Evolutionary conservation across 108 stramenopile genomes (phyloP).

Genomic region (Discostella pseudostelligera): DNA sequence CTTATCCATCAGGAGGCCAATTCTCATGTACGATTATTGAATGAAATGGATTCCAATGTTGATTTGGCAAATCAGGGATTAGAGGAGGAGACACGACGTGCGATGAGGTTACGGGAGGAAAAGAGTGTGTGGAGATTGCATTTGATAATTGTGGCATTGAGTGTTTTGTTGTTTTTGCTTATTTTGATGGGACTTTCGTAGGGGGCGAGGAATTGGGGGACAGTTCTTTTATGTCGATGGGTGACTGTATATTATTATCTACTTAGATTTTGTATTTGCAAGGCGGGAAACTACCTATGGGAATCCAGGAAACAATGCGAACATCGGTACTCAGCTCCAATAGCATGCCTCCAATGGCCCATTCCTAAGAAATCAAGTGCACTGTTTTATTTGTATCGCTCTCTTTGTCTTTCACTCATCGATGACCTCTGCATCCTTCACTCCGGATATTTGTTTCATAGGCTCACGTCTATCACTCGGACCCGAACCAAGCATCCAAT

Average conservation of each 20-base stretch:
- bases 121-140: conserved; percentile 83
- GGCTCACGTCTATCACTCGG: conserved; percentile 7
- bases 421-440: conserved; percentile 32
- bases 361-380: background rate
- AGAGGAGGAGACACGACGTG: conserved; percentile 79
- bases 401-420: conserved; percentile 10
- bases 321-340: background rate
- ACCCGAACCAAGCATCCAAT: conserved; percentile 69
- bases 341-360: too few relatives aligned
- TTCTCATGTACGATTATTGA: conserved; percentile 81
- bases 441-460: conserved; percentile 26
- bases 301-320: too few relatives aligned
- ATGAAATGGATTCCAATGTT: conserved; percentile 87
- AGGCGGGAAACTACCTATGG: too few relatives aligned
- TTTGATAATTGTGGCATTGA: conserved; percentile 74
- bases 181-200: conserved; percentile 74
- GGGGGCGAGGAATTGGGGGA: background rate
- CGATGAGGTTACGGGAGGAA: conserved; percentile 74
- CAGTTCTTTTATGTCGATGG: too few relatives aligned
- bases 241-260: background rate
- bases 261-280: background rate
- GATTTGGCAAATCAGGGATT: conserved; percentile 81
- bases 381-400: background rate
- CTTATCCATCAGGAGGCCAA: conserved; percentile 84
- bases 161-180: conserved; percentile 72